These are phyloP conservation scores for Hypoxylon crocopeplum DNA, from an alignment of 495 filamentous ascomycete genomes.

Conservation along the genomic window DNA sequence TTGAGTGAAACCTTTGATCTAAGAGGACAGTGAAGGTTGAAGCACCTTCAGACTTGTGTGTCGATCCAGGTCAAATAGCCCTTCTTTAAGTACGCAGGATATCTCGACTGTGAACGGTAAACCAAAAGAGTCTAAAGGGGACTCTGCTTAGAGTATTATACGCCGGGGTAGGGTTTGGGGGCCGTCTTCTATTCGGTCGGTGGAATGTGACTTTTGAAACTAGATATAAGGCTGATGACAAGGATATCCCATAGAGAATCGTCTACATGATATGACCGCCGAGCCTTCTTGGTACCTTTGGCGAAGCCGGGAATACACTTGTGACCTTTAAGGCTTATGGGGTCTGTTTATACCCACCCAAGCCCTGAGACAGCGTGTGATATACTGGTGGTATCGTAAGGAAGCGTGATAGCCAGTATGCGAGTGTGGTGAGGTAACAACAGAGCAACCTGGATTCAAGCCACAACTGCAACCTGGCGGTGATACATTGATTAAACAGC, in stretches of 20 bases:
- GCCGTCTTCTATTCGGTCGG: constrained; percentile 13
- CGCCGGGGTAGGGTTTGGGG: constrained; percentile 16
- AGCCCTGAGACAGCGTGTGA: constrained; percentile 9
- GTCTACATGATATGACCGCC: constrained; percentile 10
- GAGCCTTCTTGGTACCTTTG: constrained; percentile 18
- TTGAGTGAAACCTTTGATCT: not conserved
- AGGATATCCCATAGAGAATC: constrained; percentile 7
- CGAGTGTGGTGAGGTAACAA: constrained; percentile 29
- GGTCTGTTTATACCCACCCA: constrained; percentile 17
- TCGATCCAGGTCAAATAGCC: not conserved
- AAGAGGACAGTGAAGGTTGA: constrained; percentile 2
- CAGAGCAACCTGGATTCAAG: constrained; percentile 32
- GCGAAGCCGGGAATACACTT: constrained; percentile 13
- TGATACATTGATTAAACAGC: constrained; percentile 6
- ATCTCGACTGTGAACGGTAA: not conserved
- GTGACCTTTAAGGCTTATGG: constrained; percentile 18
- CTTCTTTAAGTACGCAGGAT: constrained; percentile 3
- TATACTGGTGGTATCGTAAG: constrained; percentile 8
- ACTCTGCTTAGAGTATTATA: constrained; percentile 3
- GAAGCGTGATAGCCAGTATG: constrained; percentile 8
- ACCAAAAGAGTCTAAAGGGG: not conserved
- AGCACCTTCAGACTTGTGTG: not conserved
- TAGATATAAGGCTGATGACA: constrained; percentile 33
- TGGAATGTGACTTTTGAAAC: constrained; percentile 27
- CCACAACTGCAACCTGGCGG: constrained; percentile 28